A percentile compares a stretch with the other conserved stretches of the same genome.
Conservation (phyloP, 495 filamentous ascomycete genomes). For the Saxophila tyrrhenica region DNA sequence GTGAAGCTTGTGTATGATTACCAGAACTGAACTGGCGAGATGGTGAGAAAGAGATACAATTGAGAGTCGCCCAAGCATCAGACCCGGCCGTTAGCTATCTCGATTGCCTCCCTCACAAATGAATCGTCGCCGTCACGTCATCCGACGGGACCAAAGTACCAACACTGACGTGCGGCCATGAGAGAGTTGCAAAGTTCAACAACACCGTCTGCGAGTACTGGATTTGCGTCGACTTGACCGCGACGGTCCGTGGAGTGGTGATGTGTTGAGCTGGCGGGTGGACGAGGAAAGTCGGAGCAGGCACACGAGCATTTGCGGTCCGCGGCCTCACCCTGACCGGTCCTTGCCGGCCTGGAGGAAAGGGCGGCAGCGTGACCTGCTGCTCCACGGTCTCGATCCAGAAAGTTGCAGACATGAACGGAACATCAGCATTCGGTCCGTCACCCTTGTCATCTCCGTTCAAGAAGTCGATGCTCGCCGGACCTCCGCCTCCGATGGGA, state of each 20-base stretch:
- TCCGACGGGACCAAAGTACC: slow-evolving; percentile 23
- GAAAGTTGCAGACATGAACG: slow-evolving; percentile 22
- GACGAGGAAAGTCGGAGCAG: slow-evolving; percentile 17
- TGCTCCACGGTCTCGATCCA: slow-evolving; percentile 25
- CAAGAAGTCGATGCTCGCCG: slow-evolving; percentile 26
- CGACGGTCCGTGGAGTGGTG: slow-evolving; percentile 19
- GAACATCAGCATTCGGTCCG: slow-evolving; percentile 21
- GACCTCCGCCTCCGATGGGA: slow-evolving; percentile 23
- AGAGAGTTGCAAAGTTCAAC: slow-evolving; percentile 25
- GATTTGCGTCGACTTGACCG: slow-evolving; percentile 19
- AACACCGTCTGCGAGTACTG: slow-evolving; percentile 28
- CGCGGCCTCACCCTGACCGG: slow-evolving; percentile 7
- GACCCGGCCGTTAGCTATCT: too few species aligned
- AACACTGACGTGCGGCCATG: slow-evolving; percentile 26
- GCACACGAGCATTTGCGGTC: slow-evolving; percentile 7
- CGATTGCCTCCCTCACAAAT: too few species aligned
- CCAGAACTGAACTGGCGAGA: too few species aligned
- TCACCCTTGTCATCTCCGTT: slow-evolving; percentile 2
- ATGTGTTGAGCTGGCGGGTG: slow-evolving; percentile 10
- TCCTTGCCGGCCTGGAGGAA: slow-evolving; percentile 1
- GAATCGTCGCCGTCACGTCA: not conserved
- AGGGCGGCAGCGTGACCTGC: slow-evolving; percentile 13
- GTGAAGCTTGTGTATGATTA: not conserved
- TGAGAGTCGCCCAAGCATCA: too few species aligned
- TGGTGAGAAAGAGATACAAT: too few species aligned